A percentile compares a stretch with the other conserved stretches of the same genome.
phyloP scores from a whole-genome alignment of 441 rosid species.

The Mallotus repandus region DNA sequence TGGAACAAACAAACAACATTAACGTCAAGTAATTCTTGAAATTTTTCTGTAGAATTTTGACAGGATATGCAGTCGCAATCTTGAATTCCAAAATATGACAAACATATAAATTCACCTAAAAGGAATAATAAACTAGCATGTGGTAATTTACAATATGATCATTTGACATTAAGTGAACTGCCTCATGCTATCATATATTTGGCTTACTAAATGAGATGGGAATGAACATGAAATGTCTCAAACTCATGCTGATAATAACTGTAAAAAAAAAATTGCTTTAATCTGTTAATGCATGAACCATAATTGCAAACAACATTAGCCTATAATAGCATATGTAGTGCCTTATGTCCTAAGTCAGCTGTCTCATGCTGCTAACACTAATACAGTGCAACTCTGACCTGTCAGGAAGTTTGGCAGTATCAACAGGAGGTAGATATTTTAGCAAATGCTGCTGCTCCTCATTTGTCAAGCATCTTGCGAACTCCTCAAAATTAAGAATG shows the following conservation, averaged over 20 bases:
- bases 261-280: background rate
- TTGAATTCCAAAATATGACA: background rate
- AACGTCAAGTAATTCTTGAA: constrained; percentile 10
- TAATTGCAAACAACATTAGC: background rate
- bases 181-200: background rate
- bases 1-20: constrained; percentile 26
- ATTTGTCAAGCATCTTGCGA: constrained; percentile 52
- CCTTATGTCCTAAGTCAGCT: constrained; percentile 4
- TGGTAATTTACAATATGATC: background rate
- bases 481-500: constrained; percentile 76
- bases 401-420: constrained; percentile 51
- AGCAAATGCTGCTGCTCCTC: constrained; percentile 79
- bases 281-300: background rate
- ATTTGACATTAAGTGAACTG: background rate
- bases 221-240: background rate
- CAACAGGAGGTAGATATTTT: constrained; percentile 66
- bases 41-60: background rate
- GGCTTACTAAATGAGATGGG: background rate
- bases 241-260: background rate
- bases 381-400: constrained; percentile 40
- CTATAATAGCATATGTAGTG: background rate
- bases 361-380: background rate
- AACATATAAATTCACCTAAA: background rate
- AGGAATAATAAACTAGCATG: background rate
- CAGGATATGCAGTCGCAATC: too few relatives aligned